Evolutionary conservation across 768 basidiomycete genomes (phyloP).

Genomic region (Agrocybe praecox): DNA sequence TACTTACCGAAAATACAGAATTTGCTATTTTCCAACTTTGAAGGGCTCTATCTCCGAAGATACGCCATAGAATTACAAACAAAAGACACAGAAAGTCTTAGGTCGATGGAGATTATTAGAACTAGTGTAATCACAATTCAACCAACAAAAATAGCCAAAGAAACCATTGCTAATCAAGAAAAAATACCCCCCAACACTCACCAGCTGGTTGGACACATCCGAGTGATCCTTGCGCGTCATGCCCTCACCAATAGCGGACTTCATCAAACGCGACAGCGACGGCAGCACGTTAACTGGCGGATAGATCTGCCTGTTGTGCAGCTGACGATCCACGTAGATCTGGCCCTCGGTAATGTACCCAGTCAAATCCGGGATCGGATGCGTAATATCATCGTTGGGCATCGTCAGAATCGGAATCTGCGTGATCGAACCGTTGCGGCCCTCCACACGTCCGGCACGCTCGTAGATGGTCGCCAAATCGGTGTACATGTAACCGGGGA

Average conservation of each 20-base stretch:
- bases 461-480: slow-evolving; percentile 99
- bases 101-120: too few species aligned
- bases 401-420: slow-evolving; percentile 99
- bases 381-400: slow-evolving; percentile 99
- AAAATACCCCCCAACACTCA: slow-evolving; percentile 45
- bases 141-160: too few species aligned
- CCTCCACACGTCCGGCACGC: slow-evolving; percentile 96
- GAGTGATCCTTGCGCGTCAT: slow-evolving; percentile 98
- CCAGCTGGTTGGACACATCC: slow-evolving; percentile 98
- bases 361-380: slow-evolving; percentile 98
- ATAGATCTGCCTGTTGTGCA: slow-evolving; percentile 97
- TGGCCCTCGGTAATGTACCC: slow-evolving; percentile 99
- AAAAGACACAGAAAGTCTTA: too few species aligned
- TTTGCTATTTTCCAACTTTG: too few species aligned
- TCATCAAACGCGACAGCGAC: slow-evolving; percentile 98
- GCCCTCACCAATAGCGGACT: slow-evolving; percentile 98
- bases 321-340: slow-evolving; percentile 96
- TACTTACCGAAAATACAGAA: too few species aligned
- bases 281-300: slow-evolving; percentile 99
- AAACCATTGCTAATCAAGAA: too few species aligned
- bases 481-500: slow-evolving; percentile 98
- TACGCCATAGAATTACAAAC: too few species aligned
- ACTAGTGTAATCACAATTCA: too few species aligned
- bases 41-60: too few species aligned
- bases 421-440: slow-evolving; percentile 98